Evolutionary conservation across 2,329 filamentous ascomycete genomes (phyloP).

Genomic region (Colletotrichum noveboracense): DNA sequence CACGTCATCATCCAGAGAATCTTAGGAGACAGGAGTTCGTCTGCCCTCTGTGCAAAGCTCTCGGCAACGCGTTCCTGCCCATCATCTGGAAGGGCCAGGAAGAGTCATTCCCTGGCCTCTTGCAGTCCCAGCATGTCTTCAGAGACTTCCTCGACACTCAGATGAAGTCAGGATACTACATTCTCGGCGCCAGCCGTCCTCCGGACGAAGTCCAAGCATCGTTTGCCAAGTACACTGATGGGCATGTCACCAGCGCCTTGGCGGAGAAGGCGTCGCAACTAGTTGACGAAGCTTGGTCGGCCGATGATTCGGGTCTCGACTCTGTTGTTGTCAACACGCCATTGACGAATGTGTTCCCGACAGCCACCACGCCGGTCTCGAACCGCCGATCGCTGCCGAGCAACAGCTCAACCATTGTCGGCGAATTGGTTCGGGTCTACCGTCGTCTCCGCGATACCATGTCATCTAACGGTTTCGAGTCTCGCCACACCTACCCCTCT

Average conservation of each 20-base stretch:
- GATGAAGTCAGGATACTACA: slow-evolving; percentile 51
- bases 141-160: slow-evolving; percentile 70
- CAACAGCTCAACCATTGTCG: slow-evolving; percentile 43
- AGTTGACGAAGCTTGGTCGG: slow-evolving; percentile 45
- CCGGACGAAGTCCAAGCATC: slow-evolving; percentile 36
- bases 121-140: slow-evolving; percentile 67
- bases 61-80: slow-evolving; percentile 93
- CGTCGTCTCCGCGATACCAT: slow-evolving; percentile 65
- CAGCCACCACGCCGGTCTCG: slow-evolving; percentile 38
- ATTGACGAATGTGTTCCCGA: slow-evolving; percentile 48
- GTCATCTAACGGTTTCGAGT: slow-evolving; percentile 56
- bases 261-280: slow-evolving; percentile 42
- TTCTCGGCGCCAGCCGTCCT: slow-evolving; percentile 38
- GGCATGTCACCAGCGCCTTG: slow-evolving; percentile 42
- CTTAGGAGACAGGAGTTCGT: slow-evolving; percentile 86
- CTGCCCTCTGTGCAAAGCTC: slow-evolving; percentile 93
- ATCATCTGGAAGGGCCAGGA: slow-evolving; percentile 95
- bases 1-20: slow-evolving; percentile 89
- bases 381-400: slow-evolving; percentile 36
- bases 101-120: slow-evolving; percentile 77
- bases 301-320: slow-evolving; percentile 37
- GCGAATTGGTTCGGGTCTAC: slow-evolving; percentile 66
- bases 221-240: slow-evolving; percentile 43
- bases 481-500: slow-evolving; percentile 38
- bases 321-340: slow-evolving; percentile 42